Conservation (phyloP, 2,329 filamentous ascomycete genomes). For the Aspergillus sergii region DNA sequence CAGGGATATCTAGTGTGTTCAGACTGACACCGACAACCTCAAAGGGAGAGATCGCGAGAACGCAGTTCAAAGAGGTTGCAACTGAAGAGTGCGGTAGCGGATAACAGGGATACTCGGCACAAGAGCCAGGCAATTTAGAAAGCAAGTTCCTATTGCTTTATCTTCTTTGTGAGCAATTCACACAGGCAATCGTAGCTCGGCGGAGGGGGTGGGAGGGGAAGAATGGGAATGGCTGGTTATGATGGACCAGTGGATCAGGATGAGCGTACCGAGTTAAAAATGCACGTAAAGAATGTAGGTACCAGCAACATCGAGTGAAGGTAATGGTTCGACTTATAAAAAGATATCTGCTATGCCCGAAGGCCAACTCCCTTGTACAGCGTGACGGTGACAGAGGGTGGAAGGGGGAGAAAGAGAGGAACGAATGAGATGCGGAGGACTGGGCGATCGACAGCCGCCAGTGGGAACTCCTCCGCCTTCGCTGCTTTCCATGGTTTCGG, state of each 20-base stretch:
- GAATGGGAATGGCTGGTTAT: not conserved
- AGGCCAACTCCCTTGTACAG: not conserved
- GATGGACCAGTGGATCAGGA: not conserved
- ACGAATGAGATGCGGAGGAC: slow-evolving; percentile 4
- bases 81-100: not conserved
- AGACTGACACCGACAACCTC: slow-evolving; percentile 11
- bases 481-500: not conserved
- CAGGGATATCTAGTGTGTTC: slow-evolving; percentile 20
- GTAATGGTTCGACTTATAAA: not conserved
- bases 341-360: not conserved
- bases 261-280: not conserved
- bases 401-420: not conserved
- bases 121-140: not conserved
- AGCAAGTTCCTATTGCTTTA: not conserved
- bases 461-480: slow-evolving; percentile 6
- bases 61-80: not conserved
- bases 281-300: not conserved
- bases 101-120: not conserved
- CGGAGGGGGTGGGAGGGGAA: slow-evolving; percentile 4
- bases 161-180: slow-evolving; percentile 2
- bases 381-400: not conserved
- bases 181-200: not conserved
- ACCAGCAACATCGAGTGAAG: not conserved
- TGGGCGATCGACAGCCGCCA: not conserved
- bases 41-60: slow-evolving; percentile 3